phyloP scores from a whole-genome alignment of 78 protist genomes.

The Dictyostelium brefeldianum region DNA sequence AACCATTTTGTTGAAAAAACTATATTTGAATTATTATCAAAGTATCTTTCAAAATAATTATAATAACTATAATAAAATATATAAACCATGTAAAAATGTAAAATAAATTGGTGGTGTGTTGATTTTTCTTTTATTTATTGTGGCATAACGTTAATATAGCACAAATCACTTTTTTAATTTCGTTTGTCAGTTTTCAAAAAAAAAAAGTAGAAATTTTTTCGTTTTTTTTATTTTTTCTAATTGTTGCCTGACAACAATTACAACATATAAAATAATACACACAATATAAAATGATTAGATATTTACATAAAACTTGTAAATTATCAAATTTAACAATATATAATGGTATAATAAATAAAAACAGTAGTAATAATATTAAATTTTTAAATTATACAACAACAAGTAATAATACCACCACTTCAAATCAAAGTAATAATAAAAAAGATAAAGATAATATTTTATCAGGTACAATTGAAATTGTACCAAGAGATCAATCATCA shows the following conservation, averaged over 20 bases:
- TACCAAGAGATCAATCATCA: neutral
- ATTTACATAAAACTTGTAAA: neutral
- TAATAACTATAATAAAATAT: no score
- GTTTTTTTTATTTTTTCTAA: neutral
- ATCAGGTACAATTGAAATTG: neutral
- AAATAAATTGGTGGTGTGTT: neutral
- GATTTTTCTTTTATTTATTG: no score
- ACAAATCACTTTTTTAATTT: no score
- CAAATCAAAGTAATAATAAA: neutral
- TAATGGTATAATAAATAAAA: neutral
- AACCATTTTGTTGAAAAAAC: constrained; percentile 7
- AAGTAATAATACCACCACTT: neutral
- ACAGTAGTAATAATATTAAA: neutral
- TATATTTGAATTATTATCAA: neutral
- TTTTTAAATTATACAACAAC: neutral
- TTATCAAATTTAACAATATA: neutral
- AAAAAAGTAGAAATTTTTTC: neutral
- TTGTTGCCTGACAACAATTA: no score
- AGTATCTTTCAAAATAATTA: neutral
- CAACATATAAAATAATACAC: no score
- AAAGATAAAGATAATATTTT: neutral
- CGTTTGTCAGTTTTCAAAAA: no score
- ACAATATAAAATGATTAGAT: neutral
- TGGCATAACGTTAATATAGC: no score
- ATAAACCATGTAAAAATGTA: neutral